Conservation (phyloP, 352 stramenopile species). For the Pythium dissotocum region DNA sequence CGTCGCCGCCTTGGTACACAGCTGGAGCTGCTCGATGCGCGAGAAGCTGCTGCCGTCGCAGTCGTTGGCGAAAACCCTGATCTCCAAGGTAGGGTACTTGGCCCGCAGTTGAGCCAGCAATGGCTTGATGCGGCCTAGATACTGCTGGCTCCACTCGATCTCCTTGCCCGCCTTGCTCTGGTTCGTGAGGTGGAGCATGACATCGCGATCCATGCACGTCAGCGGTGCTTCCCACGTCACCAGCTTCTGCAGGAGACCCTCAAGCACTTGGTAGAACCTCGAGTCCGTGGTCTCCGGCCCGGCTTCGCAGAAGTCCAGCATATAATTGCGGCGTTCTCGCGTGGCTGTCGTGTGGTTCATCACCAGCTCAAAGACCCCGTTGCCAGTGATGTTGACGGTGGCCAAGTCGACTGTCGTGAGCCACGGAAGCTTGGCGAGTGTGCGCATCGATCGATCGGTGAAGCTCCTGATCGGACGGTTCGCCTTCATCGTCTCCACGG, state of each 20-base stretch:
- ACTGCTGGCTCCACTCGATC: background rate
- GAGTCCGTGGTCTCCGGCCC: background rate
- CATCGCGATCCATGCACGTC: background rate
- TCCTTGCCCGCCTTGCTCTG: background rate
- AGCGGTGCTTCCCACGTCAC: background rate
- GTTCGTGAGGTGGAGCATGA: slow-evolving; percentile 5
- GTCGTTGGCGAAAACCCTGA: background rate
- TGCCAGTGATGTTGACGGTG: background rate
- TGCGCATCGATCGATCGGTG: background rate
- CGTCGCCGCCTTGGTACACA: background rate
- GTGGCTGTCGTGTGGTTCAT: background rate
- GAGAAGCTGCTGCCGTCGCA: background rate
- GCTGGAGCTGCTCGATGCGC: background rate
- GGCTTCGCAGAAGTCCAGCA: background rate
- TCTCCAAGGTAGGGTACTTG: background rate
- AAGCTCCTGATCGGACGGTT: background rate
- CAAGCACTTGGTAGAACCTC: slow-evolving; percentile 7
- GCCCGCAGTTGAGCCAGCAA: background rate
- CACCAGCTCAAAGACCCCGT: background rate
- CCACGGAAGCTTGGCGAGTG: background rate
- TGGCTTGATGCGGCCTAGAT: background rate
- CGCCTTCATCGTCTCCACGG: background rate
- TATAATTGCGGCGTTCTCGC: background rate
- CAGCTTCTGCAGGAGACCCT: background rate
- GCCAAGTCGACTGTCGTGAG: background rate